These are phyloP conservation scores for Teratosphaeria pseudoeucalypti DNA, from an alignment of 2,329 filamentous ascomycete species.

Conservation along the genomic window DNA sequence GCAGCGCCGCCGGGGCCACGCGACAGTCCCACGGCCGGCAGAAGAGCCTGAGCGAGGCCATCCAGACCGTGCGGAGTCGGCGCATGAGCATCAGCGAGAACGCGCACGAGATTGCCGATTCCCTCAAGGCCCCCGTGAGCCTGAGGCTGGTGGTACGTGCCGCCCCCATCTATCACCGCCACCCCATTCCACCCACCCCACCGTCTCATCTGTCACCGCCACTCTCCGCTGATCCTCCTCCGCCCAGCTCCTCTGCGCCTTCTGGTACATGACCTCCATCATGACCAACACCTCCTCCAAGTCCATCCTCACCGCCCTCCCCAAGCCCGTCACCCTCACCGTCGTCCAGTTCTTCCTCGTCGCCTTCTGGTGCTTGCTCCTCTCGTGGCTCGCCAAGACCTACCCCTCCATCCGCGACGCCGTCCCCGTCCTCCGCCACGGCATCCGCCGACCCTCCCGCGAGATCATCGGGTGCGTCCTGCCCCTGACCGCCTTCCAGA, in stretches of 20 bases:
- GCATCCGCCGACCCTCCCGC: constrained; percentile 67
- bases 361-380: constrained; percentile 71
- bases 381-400: constrained; percentile 62
- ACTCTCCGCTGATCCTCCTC: constrained; percentile 18
- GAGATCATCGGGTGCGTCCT: constrained; percentile 80
- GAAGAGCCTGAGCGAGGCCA: constrained; percentile 83
- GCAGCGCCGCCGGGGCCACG: constrained; percentile 27
- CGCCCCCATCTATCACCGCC: background rate
- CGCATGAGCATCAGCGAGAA: constrained; percentile 84
- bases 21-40: constrained; percentile 50
- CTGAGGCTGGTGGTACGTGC: constrained; percentile 68
- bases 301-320: constrained; percentile 83
- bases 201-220: background rate
- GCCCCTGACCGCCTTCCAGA: constrained; percentile 86
- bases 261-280: constrained; percentile 94
- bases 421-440: constrained; percentile 71
- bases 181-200: too few species aligned
- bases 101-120: constrained; percentile 85
- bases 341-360: constrained; percentile 91
- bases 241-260: constrained; percentile 64
- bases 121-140: constrained; percentile 80
- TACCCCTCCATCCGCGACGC: constrained; percentile 61
- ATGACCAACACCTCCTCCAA: constrained; percentile 97
- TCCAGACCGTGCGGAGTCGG: constrained; percentile 68
- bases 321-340: constrained; percentile 83